Conservation (phyloP, 176 grass and related monocot species). For the Bonia amplexicaulis region DNA sequence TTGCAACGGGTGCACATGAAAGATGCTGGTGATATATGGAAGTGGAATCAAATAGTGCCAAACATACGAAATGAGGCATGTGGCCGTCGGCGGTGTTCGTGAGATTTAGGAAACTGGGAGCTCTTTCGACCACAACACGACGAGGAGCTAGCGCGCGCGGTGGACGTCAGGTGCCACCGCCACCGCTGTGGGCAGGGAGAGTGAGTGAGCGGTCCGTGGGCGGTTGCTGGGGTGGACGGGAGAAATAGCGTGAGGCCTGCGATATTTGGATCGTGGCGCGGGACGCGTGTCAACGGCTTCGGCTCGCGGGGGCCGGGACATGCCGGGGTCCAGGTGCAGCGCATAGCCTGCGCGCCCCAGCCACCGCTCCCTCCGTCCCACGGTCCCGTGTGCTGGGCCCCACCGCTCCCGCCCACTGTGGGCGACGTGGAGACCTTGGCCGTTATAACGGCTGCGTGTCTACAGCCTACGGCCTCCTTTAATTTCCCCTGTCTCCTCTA, state of each 20-base stretch:
- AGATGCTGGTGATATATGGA: no score
- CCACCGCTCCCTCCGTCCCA: neutral
- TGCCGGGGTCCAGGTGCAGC: slow-evolving; percentile 36
- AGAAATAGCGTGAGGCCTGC: neutral
- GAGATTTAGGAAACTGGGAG: neutral
- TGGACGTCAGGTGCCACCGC: no score
- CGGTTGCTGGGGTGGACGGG: neutral
- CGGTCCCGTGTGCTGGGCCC: neutral
- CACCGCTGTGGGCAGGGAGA: neutral
- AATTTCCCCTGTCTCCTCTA: no score
- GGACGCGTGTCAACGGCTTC: slow-evolving; percentile 36
- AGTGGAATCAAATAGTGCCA: no score
- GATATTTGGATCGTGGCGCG: neutral
- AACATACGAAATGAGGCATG: no score
- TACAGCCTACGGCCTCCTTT: neutral
- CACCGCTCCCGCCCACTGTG: neutral
- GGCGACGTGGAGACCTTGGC: slow-evolving; percentile 16
- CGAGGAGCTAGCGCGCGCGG: neutral
- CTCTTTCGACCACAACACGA: neutral
- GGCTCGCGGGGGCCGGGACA: neutral
- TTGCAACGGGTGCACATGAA: no score
- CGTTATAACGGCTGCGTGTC: neutral
- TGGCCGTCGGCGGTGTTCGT: no score
- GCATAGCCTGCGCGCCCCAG: neutral
- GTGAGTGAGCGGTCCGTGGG: neutral